Base-by-base conservation (phyloP, 176 grass and related monocot genomes). In the Hordeum marinum region DNA sequence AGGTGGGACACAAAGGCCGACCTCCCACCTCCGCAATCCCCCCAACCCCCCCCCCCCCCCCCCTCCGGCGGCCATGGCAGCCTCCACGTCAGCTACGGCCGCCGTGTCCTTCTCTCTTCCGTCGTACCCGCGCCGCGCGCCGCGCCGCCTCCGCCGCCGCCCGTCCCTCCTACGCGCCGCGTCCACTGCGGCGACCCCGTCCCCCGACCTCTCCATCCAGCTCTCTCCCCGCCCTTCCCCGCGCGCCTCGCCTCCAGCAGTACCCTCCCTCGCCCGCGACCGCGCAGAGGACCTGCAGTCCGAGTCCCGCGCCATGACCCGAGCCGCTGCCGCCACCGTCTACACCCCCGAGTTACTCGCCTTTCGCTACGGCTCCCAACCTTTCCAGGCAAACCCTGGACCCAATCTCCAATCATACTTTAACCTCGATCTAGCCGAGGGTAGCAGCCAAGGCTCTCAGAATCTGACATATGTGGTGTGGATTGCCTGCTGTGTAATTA, bases 271-370 rank as follows among this genome's bases (percentile, higher is more conserved):
- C 12, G 61, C 86, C n/a, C 83, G 85, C 12, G 83, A 86, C 65
- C 96, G 93, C 45, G 87, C 93, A 7, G 81, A 86, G 85, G 93
- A 95, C 62, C 86, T 98, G 82, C 93, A 98, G 73, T 91, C 93
- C 13, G 93, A 98, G 89, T 83, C 89, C 24, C 91, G 93, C 18
- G 96, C 96, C 80, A 87, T 98, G 93, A 58, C 85, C 4, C 91
- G 96, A 7, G 96, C 96, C 31, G 96, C 60, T 41, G 82, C 60
- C 77, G 93, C 89, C 69, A 72, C 96, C 83, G 89, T 94, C 23
- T 98, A 92, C 84, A 92, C 32, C 83, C 93, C 96, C 54, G 84
- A 98, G 77, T 80, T 98, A 12, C 89, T 98, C 78, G 52, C 89
- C 81, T 29, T 85, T 55, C 85, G 91, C 60, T 98, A 98, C 77